A percentile compares a stretch with the other conserved stretches of the same genome.
Conservation (phyloP, 2,329 filamentous ascomycete species). For the Fonsecaea monophora region DNA sequence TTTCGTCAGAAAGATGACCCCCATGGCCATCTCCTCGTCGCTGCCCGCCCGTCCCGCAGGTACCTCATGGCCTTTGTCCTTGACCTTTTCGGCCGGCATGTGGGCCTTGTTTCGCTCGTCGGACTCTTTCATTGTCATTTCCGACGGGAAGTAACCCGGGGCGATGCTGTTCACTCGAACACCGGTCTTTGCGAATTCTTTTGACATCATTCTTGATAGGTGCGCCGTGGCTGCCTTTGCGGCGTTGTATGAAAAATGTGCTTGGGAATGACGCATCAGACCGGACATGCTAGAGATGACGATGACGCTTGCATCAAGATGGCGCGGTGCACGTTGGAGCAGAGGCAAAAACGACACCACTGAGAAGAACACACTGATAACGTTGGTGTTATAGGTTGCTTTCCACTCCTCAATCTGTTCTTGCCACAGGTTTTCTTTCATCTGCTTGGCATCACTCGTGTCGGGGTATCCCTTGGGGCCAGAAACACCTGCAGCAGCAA, state of each 20-base stretch:
- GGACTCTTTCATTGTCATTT: conserved; percentile 65
- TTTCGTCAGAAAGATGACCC: conserved; percentile 58
- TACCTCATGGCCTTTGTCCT: conserved; percentile 48
- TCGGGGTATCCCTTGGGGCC: conserved; percentile 67
- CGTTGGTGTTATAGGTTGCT: conserved; percentile 72
- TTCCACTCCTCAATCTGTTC: conserved; percentile 72
- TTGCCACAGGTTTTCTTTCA: conserved; percentile 67
- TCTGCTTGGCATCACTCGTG: conserved; percentile 57
- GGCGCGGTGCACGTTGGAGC: conserved; percentile 65
- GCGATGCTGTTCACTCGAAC: conserved; percentile 74
- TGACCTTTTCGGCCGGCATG: conserved; percentile 44
- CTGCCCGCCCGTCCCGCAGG: conserved; percentile 64
- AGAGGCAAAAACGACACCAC: conserved; percentile 71
- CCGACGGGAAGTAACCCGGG: conserved; percentile 72
- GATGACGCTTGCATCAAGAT: conserved; percentile 53
- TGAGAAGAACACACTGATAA: conserved; percentile 74
- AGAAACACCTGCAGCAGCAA: conserved; percentile 70
- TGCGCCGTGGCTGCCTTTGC: conserved; percentile 71
- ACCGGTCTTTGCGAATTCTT: conserved; percentile 72
- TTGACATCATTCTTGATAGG: conserved; percentile 68
- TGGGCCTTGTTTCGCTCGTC: conserved; percentile 65
- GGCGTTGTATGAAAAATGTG: conserved; percentile 74
- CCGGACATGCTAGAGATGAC: conserved; percentile 73
- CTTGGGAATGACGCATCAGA: conserved; percentile 74
- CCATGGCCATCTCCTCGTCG: conserved; percentile 71